Evolutionary conservation across 148 eudicot species (phyloP).

Genomic region (Fallopia convolvulus): DNA sequence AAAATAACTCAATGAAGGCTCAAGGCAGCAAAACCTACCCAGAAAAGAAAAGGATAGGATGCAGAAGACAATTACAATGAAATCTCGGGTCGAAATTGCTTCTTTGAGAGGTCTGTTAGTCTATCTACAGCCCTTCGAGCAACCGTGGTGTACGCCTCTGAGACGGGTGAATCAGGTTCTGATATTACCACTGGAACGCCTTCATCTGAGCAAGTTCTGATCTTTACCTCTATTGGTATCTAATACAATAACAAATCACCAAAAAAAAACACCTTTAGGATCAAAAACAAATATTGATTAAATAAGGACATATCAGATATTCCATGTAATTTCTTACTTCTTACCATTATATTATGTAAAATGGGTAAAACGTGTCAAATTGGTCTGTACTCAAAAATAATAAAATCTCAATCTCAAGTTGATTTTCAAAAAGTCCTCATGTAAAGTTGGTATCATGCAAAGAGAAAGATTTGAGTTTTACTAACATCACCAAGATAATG

Average conservation of each 20-base stretch:
- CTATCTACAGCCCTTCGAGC: slow-evolving; percentile 59
- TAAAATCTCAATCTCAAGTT: too few species aligned
- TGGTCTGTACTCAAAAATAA: too few species aligned
- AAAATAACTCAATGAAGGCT: neutral
- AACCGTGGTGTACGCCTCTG: slow-evolving; percentile 47
- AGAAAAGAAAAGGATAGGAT: too few species aligned
- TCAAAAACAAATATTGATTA: too few species aligned
- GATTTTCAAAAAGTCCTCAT: too few species aligned
- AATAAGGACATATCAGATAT: too few species aligned
- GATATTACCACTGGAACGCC: slow-evolving; percentile 80
- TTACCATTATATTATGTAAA: too few species aligned
- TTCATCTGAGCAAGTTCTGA: slow-evolving; percentile 74
- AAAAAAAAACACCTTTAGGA: too few species aligned
- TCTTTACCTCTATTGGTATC: slow-evolving; percentile 77
- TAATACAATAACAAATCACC: slow-evolving; percentile 10
- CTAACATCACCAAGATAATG: slow-evolving; percentile 87
- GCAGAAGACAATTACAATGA: slow-evolving; percentile 8
- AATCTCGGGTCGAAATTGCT: slow-evolving; percentile 50
- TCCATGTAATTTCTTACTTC: too few species aligned
- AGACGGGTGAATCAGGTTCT: slow-evolving; percentile 52
- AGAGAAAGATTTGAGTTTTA: neutral
- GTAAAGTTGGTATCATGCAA: too few species aligned
- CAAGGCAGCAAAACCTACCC: neutral
- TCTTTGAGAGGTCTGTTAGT: slow-evolving; percentile 42
- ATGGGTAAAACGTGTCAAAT: too few species aligned